Conservation (phyloP, 2,329 filamentous ascomycete genomes). For the Tolypocladium amazonense region DNA sequence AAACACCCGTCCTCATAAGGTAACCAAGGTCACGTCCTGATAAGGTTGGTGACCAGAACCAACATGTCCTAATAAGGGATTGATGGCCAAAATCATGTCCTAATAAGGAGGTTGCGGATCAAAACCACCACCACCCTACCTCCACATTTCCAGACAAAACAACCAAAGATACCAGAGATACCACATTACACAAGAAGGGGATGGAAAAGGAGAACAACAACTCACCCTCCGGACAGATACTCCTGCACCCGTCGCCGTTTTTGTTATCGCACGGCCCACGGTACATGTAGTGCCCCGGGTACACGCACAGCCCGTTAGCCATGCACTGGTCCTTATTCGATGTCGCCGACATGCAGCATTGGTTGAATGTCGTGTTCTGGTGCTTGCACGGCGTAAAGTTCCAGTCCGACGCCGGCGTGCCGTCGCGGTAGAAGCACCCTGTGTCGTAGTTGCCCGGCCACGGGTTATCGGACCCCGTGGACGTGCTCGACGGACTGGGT, state of each 20-base stretch:
- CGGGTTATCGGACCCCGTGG: too few relatives aligned
- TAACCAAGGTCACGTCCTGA: too few relatives aligned
- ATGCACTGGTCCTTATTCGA: background rate
- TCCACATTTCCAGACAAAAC: background rate
- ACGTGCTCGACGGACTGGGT: too few relatives aligned
- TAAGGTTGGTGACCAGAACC: too few relatives aligned
- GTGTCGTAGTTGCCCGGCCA: background rate
- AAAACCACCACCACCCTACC: background rate
- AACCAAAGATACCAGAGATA: background rate
- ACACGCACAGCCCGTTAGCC: background rate
- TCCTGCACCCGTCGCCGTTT: background rate
- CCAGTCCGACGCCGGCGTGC: background rate
- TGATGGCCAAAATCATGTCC: too few relatives aligned
- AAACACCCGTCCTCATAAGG: too few relatives aligned
- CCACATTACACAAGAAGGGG: too few relatives aligned
- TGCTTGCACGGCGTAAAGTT: background rate
- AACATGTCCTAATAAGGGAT: too few relatives aligned
- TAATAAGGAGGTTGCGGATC: too few relatives aligned
- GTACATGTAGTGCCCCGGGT: background rate
- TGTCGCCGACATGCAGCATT: background rate
- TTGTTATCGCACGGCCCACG: background rate
- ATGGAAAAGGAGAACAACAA: background rate
- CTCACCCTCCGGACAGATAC: background rate
- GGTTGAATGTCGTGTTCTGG: background rate
- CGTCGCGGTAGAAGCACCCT: background rate